Percentiles rank a stretch among this genome's conserved stretches.
phyloP scores from a whole-genome alignment of 2,329 filamentous ascomycete genomes.

The Fusarium sp. region DNA sequence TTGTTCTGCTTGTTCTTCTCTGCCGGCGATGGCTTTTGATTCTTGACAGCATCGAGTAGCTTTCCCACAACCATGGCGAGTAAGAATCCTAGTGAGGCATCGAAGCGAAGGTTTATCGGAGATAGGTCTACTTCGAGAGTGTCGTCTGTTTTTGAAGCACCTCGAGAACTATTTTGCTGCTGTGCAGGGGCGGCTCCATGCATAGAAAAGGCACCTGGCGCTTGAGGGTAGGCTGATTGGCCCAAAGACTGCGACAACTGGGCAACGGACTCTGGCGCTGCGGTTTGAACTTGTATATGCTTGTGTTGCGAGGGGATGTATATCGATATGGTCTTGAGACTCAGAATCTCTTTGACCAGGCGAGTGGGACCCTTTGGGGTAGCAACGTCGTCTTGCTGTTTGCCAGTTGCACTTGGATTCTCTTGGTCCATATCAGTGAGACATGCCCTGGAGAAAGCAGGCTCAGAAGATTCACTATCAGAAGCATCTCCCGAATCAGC shows the following conservation, averaged over 20 bases:
- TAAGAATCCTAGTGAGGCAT: conserved; percentile 67
- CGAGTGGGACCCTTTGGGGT: conserved; percentile 65
- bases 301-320: conserved; percentile 65
- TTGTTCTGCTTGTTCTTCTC: conserved; percentile 26
- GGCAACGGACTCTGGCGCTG: conserved; percentile 44
- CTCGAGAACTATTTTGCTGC: conserved; percentile 4
- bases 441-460: conserved; percentile 44
- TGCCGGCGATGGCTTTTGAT: conserved; percentile 20
- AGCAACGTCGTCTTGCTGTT: conserved; percentile 54
- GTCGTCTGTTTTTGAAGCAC: conserved; percentile 29
- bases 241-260: conserved; percentile 49
- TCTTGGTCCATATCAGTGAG: conserved; percentile 32
- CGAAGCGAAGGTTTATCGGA: conserved; percentile 64
- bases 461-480: conserved; percentile 46
- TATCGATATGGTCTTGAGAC: conserved; percentile 62
- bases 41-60: conserved; percentile 59
- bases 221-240: conserved; percentile 59
- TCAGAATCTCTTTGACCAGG: conserved; percentile 67
- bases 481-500: conserved; percentile 18
- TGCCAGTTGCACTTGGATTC: conserved; percentile 16
- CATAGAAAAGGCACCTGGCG: conserved; percentile 72
- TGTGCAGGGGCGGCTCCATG: conserved; percentile 42
- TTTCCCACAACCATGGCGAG: conserved; percentile 63
- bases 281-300: conserved; percentile 53
- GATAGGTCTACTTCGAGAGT: conserved; percentile 63